Base-by-base conservation (phyloP, 2,329 filamentous ascomycete genomes). In the Lasiodiplodia theobromae region DNA sequence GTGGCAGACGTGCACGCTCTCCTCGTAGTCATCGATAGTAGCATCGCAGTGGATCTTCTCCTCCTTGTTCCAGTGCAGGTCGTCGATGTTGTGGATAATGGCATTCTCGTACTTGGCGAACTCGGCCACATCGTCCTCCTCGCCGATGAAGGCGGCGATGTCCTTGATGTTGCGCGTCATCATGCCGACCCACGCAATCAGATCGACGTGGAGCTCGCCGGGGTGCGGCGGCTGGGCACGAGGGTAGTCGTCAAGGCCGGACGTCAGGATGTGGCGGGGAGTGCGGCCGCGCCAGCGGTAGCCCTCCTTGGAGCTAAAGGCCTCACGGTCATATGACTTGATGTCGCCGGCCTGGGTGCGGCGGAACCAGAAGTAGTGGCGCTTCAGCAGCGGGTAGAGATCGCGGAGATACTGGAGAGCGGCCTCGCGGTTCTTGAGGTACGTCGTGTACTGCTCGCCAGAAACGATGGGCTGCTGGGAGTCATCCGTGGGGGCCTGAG, bases 111-210 rank as follows among this genome's bases (percentile, higher is more conserved):
- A 91, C 70, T 87, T 88, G 54, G 83, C 85, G 74, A 95, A 93
- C 74, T 92, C 88, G 25, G 87, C 86, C 0, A 87, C 90, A 73
- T 98, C 95, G 40, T 97, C 94, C 0, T 82, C 81, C 72, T 94
- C 87, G 57, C 87, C 90, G n/a, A 98, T 86, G 31, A 89, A 88
- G 56, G 88, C 83, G 1, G 94, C 93, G 73, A 97, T 92, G 73
- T 91, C 92, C 74, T 89, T 86, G 67, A 99, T 87, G n/a, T 92
- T 91, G 72, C 91, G 89, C 51, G 92, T 91, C 93, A 97, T 97
- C 83, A 97, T 88, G n/a, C 95, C 96, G 82, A 99, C 92, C 96
- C 96, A 99, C 65, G 92, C 92, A 79, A 99, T 92, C 66, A 98
- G 86, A 80, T 99, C 96, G 37, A 96, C 90, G 78, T 99, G 95